Evolutionary conservation across 2,329 filamentous ascomycete species (phyloP).

Genomic region (Nemania bipapillata): DNA sequence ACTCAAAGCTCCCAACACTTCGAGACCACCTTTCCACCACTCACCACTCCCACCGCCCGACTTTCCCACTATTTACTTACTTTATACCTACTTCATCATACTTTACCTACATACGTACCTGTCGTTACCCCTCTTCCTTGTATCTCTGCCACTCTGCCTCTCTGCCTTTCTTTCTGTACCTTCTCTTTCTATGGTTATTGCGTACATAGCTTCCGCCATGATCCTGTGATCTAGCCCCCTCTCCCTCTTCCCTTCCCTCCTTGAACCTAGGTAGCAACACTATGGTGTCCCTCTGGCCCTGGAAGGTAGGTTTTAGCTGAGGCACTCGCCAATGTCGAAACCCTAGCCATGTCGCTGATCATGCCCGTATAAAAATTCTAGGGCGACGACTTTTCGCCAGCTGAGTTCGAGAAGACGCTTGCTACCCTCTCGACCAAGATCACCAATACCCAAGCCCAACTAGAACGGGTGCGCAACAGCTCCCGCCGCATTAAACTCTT

Average conservation of each 20-base stretch:
- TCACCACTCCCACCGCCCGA: background rate
- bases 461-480: constrained; percentile 77
- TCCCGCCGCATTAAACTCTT: constrained; percentile 84
- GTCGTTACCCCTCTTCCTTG: background rate
- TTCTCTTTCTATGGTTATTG: background rate
- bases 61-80: background rate
- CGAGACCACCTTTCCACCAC: background rate
- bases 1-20: no score
- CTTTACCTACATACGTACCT: background rate
- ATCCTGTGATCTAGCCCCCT: constrained; percentile 32
- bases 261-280: constrained; percentile 38
- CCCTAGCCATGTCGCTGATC: background rate
- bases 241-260: constrained; percentile 9
- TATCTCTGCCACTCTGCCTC: background rate
- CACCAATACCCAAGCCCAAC: constrained; percentile 73
- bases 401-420: constrained; percentile 91
- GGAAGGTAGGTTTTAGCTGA: constrained; percentile 68
- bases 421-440: constrained; percentile 86
- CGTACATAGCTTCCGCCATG: constrained; percentile 40
- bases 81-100: background rate
- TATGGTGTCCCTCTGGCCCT: constrained; percentile 90
- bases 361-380: constrained; percentile 54
- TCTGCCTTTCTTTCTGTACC: background rate
- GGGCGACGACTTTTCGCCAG: constrained; percentile 83
- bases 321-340: background rate